Percentiles rank a stretch among this genome's conserved stretches.
phyloP scores from a whole-genome alignment of 1,139 yeast species.

The Yarrowia galli region DNA sequence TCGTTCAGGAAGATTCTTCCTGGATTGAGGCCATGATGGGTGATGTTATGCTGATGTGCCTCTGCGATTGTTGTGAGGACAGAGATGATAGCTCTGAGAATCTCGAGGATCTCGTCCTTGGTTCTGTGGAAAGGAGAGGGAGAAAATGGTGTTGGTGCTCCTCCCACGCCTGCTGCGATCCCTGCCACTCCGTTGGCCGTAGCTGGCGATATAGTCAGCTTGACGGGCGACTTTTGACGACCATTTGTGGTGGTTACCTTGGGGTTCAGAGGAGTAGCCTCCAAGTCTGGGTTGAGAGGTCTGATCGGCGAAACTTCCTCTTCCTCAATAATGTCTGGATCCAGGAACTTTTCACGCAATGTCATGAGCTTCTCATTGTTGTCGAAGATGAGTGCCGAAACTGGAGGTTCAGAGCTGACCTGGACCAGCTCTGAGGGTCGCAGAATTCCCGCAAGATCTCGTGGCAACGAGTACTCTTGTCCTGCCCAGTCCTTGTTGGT shows the following conservation, averaged over 20 bases:
- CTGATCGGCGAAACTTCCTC: conserved; percentile 26
- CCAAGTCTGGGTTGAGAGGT: conserved; percentile 20
- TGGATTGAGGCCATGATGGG: conserved; percentile 60
- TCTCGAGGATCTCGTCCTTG: conserved; percentile 49
- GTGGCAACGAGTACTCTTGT: conserved; percentile 27
- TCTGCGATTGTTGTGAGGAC: conserved; percentile 53
- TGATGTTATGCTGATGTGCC: conserved; percentile 57
- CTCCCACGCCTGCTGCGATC: neutral
- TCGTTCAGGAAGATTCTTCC: conserved; percentile 52
- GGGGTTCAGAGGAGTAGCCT: conserved; percentile 7
- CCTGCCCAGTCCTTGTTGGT: conserved; percentile 33
- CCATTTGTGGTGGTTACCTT: neutral
- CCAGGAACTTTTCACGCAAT: conserved; percentile 28
- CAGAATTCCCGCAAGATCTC: conserved; percentile 22
- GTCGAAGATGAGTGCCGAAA: conserved; percentile 22
- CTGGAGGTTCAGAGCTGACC: conserved; percentile 22
- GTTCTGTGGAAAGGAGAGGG: conserved; percentile 38
- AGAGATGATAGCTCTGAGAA: conserved; percentile 52
- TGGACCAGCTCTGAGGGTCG: conserved; percentile 29
- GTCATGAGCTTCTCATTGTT: conserved; percentile 32
- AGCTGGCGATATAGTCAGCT: conserved; percentile 22
- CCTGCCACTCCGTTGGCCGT: conserved; percentile 24
- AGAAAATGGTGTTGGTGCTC: conserved; percentile 22
- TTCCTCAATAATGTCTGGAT: neutral
- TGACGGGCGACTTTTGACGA: conserved; percentile 17